These are phyloP conservation scores for Cystobasidium onofrii DNA, from an alignment of 768 basidiomycete genomes.

Conservation along the genomic window DNA sequence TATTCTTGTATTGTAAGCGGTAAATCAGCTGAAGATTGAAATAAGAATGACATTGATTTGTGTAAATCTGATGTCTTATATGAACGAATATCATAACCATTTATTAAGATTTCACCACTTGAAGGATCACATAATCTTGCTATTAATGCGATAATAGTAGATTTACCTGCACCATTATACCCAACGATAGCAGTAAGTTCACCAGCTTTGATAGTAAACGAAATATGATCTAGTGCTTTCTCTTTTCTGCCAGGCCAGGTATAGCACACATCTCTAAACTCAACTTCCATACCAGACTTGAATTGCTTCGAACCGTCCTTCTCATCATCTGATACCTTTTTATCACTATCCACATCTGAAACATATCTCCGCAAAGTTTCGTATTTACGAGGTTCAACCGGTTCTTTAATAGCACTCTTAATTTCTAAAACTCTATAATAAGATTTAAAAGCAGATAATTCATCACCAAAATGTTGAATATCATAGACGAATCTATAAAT, in stretches of 20 bases:
- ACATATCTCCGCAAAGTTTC: background rate
- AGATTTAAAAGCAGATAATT: background rate
- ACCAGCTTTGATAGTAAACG: conserved; percentile 31
- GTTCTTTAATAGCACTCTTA: conserved; percentile 27
- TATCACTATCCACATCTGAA: background rate
- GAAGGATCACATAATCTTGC: background rate
- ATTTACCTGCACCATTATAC: conserved; percentile 24
- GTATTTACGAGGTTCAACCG: conserved; percentile 13
- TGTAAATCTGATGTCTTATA: conserved; percentile 10
- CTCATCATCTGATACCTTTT: no score
- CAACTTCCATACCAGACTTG: conserved; percentile 29
- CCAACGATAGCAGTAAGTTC: conserved; percentile 30
- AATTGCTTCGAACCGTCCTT: no score
- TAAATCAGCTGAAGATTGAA: conserved; percentile 28
- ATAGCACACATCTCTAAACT: conserved; percentile 27
- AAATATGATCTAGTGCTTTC: conserved; percentile 24
- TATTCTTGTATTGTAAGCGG: conserved; percentile 26
- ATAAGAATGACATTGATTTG: conserved; percentile 25
- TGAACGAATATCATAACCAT: conserved; percentile 7
- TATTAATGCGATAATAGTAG: conserved; percentile 1
- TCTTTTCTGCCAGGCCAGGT: conserved; percentile 22
- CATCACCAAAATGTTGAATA: conserved; percentile 11
- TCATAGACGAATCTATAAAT: conserved; percentile 9
- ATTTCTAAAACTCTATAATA: conserved; percentile 25
- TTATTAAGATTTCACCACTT: conserved; percentile 27